Base-by-base conservation (phyloP, 352 stramenopile species). In the Globisporangium abappressorium region DNA sequence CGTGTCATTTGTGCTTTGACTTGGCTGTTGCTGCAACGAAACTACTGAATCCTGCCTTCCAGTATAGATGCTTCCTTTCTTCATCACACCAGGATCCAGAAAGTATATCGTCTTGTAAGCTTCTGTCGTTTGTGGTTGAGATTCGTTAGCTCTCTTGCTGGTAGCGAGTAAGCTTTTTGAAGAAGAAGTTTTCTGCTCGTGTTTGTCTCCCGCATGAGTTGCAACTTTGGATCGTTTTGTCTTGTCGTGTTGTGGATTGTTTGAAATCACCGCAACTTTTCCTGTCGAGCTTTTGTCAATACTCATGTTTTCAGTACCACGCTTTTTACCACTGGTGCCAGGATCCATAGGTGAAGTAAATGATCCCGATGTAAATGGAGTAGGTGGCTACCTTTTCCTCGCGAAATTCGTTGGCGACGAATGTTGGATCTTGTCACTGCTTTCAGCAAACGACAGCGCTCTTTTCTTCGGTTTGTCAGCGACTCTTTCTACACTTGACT, bases 361-460 rank as follows among this genome's bases (percentile, higher is more conserved):
- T 20, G 18, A n/a, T 60, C 20, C 15, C 26, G 28, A 24, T 14
- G 15, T 18, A 24, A 28, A 60, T 2, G 54, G 54, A 18, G 54
- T 60, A 0, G 54, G 9, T 26, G 54, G 15, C 18, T 28, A 6
- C 54, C 26, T 41, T 28, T 18, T 9, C 26, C 43, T 43, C 18
- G n/a, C 6, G 26, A 18, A 36, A 6, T 18, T 60, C 28, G 30
- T 22, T 41, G 54, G 54, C 18, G 53, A 38, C 9, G n/a, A 22
- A 12, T 9, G 24, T 15, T 20, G 11, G 12, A 12, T n/a, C 3
- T 43, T 43, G 30, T 26, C 22, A 30, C 12, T 24, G 15, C 9
- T 26, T 41, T 20, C 55, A 24, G 55, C 28, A 43, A 46, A 46
- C 55, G 55, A 43, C 6, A 60, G 55, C 55, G 24, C 30, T 60